Percentiles rank a stretch among this genome's conserved stretches.
These are phyloP conservation scores for Phaeodactylum tricornutum DNA, from an alignment of 108 stramenopile genomes.

Conservation along the genomic window DNA sequence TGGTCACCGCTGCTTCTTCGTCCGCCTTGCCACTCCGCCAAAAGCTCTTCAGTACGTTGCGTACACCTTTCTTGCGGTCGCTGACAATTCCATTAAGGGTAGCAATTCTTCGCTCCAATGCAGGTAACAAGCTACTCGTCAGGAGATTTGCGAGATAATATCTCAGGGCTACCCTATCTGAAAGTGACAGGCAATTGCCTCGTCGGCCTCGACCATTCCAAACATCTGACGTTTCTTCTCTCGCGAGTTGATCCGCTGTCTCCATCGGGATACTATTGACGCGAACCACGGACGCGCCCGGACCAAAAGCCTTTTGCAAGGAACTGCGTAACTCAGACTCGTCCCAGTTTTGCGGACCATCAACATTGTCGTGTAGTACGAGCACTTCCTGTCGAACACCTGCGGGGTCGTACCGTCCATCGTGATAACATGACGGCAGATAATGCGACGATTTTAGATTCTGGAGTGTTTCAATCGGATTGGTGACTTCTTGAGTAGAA, in stretches of 20 bases:
- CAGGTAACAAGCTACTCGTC: constrained; percentile 41
- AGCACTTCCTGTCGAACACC: constrained; percentile 55
- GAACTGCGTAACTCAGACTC: constrained; percentile 18
- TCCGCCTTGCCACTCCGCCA: constrained; percentile 63
- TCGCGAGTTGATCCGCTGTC: constrained; percentile 23
- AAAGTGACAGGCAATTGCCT: constrained; percentile 46
- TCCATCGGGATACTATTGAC: constrained; percentile 42
- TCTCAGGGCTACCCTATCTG: constrained; percentile 55
- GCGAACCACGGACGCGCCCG: constrained; percentile 41
- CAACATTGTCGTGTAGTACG: constrained; percentile 59
- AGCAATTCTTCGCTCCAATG: constrained; percentile 72
- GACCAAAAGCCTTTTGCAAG: constrained; percentile 54
- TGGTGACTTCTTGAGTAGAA: constrained; percentile 29
- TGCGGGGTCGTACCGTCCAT: constrained; percentile 58
- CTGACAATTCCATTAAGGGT: constrained; percentile 66
- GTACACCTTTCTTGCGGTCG: constrained; percentile 78
- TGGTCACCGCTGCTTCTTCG: constrained; percentile 19
- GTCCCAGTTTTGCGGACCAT: constrained; percentile 49
- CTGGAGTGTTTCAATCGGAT: constrained; percentile 27
- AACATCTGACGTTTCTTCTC: constrained; percentile 28
- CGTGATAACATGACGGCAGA: constrained; percentile 49
- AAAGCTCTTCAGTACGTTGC: constrained; percentile 76
- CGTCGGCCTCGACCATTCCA: constrained; percentile 39
- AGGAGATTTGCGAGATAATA: constrained; percentile 54
- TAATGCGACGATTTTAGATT: constrained; percentile 36